phyloP scores from a whole-genome alignment of 208 protist genomes.

The Willaertia magna region DNA sequence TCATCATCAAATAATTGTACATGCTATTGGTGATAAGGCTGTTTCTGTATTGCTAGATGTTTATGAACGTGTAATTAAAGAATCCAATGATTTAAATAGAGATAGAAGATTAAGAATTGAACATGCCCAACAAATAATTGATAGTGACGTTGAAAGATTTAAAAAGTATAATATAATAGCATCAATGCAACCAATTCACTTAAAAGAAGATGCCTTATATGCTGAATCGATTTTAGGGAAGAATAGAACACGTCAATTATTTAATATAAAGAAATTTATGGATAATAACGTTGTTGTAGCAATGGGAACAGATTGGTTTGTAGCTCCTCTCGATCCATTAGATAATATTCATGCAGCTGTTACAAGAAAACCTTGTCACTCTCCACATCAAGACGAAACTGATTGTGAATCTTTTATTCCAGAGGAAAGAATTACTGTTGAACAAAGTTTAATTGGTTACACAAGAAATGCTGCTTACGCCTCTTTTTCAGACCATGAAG shows the following conservation, averaged over 20 bases:
- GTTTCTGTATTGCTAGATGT: constrained; percentile 33
- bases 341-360: constrained; percentile 45
- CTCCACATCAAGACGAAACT: constrained; percentile 5
- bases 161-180: constrained; percentile 39
- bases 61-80: neutral
- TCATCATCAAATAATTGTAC: constrained; percentile 9
- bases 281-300: constrained; percentile 29
- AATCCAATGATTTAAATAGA: constrained; percentile 29
- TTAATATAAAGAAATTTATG: constrained; percentile 42
- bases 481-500: constrained; percentile 41
- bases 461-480: constrained; percentile 43
- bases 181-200: constrained; percentile 52
- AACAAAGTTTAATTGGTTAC: constrained; percentile 41
- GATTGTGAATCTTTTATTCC: constrained; percentile 42
- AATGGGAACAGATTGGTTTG: constrained; percentile 49
- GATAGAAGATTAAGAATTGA: constrained; percentile 45
- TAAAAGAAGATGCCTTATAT: constrained; percentile 47
- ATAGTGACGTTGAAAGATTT: constrained; percentile 38
- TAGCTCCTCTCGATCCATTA: constrained; percentile 40
- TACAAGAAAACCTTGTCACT: constrained; percentile 39
- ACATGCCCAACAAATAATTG: constrained; percentile 47
- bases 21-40: constrained; percentile 47
- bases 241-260: constrained; percentile 35
- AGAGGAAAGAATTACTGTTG: constrained; percentile 42
- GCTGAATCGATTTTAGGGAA: constrained; percentile 38